Base-by-base conservation (phyloP, 2,329 filamentous ascomycete species). In the Acarospora socialis region DNA sequence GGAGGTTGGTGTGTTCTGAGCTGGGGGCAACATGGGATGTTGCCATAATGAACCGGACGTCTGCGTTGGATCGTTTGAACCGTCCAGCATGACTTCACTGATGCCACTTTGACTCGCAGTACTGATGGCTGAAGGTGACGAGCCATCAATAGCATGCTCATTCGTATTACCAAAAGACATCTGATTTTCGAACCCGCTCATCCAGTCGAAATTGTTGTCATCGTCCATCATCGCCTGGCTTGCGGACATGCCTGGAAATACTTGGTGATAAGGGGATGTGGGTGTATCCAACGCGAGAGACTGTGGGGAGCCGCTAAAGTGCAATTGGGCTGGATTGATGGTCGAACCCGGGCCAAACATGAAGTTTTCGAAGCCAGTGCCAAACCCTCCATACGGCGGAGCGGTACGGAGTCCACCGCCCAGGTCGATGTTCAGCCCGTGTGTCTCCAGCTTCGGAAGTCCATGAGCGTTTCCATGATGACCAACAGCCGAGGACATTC, bases 71-170 rank as follows among this genome's bases (percentile, higher is more conserved):
- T 77, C 73, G 53, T 76, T 78, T 21, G 72, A 51, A 4, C 81
- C 82, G 54, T 94, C 84, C 36, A 90, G 65, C 77, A 93, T 84
- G 37, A 84, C 74, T 52, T 95, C 90, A 56, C 82, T 92, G 54
- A 86, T 81, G 30, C 78, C 81, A 52, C 81, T 87, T 50, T 92
- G 86, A 56, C 86, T 95, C 37, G 81, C 82, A 25, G 82, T 92
- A 60, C 87, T 95, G 54, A 95, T 87, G 28, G 84, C 84, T 6
- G 90, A 95, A 10, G 90, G 90, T 9, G 90, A 95, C 7, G 90
- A 95, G 37, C 81, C 84, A 47, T 93, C 87, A 33, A 94, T 71
- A 17, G 81, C 83, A 43, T 76, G 78, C 45, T 93, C 84, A 47
- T 78, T 79, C 34, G 64, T 60, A 35, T 69, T 71, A 45, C 66